A percentile compares a stretch with the other conserved stretches of the same genome.
These are phyloP conservation scores for Exobasidium rhododendri DNA, from an alignment of 1,284 basidiomycete genomes.

Conservation along the genomic window DNA sequence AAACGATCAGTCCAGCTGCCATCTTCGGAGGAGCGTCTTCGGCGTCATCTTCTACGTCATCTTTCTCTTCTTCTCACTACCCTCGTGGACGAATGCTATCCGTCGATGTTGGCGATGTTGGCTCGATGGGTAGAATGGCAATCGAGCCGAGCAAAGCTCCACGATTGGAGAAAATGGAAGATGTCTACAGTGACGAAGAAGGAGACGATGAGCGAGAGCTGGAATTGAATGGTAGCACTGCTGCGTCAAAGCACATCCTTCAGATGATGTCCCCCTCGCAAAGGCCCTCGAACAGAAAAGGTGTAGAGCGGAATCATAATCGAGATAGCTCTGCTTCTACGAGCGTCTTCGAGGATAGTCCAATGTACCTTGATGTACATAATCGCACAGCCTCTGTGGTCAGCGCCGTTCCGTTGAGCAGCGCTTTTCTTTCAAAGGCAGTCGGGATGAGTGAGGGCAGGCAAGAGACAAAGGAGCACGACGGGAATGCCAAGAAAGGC, in stretches of 20 bases:
- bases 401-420: not conserved
- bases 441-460: not conserved
- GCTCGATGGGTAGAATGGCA: not conserved
- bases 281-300: conserved; percentile 5
- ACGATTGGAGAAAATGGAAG: not conserved
- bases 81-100: not conserved
- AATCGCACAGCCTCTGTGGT: conserved; percentile 5
- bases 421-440: not conserved
- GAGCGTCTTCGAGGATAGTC: conserved; percentile 7
- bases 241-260: not conserved
- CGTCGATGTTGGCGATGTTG: not conserved
- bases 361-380: conserved; percentile 2
- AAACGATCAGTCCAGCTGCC: conserved; percentile 51
- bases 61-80: not conserved
- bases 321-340: conserved; percentile 5
- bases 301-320: not conserved
- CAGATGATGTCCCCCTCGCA: conserved; percentile 2
- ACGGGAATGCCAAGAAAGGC: too few relatives aligned
- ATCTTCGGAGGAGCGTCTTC: conserved; percentile 33
- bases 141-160: not conserved
- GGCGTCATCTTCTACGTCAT: too few relatives aligned
- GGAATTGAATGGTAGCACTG: not conserved
- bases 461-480: not conserved
- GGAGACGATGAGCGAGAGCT: conserved; percentile 8
- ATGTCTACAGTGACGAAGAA: conserved; percentile 2